A percentile compares a stretch with the other conserved stretches of the same genome.
Evolutionary conservation across 805 yeast genomes (phyloP).

Genomic region (Yamadazyma endophytica): DNA sequence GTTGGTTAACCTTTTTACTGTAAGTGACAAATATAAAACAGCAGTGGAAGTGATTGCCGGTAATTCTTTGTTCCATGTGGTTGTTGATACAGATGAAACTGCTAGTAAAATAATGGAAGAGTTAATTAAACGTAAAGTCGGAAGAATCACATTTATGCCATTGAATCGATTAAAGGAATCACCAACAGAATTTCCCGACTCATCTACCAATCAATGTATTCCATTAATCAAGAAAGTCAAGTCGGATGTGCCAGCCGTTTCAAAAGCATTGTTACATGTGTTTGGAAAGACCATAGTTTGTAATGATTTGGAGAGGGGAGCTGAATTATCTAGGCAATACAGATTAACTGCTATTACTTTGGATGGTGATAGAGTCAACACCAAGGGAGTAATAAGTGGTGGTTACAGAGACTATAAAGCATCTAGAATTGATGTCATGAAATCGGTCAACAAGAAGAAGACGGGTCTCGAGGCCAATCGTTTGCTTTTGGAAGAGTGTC

Average conservation of each 20-base stretch:
- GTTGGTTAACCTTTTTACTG: constrained; percentile 76
- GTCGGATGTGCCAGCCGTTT: constrained; percentile 48
- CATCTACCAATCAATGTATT: constrained; percentile 53
- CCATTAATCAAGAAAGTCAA: constrained; percentile 77
- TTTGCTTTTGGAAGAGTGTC: constrained; percentile 34
- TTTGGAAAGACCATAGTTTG: constrained; percentile 82
- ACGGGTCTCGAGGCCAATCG: constrained; percentile 38
- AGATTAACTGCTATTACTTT: constrained; percentile 77
- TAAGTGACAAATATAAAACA: constrained; percentile 74
- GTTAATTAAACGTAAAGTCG: constrained; percentile 62
- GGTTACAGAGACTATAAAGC: constrained; percentile 71
- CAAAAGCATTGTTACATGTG: constrained; percentile 69
- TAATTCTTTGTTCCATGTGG: constrained; percentile 76
- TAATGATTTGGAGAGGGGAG: constrained; percentile 61
- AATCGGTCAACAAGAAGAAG: constrained; percentile 49
- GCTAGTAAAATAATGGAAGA: constrained; percentile 79
- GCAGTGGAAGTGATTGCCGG: constrained; percentile 93
- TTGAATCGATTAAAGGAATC: constrained; percentile 54
- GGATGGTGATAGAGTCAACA: constrained; percentile 88
- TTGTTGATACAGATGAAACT: constrained; percentile 82
- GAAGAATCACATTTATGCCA: constrained; percentile 90
- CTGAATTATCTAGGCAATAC: constrained; percentile 57
- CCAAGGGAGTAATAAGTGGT: constrained; percentile 81
- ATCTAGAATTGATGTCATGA: constrained; percentile 70
- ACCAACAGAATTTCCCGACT: constrained; percentile 53